Conservation (phyloP, 2,329 filamentous ascomycete species). For the Xylaria sp. region DNA sequence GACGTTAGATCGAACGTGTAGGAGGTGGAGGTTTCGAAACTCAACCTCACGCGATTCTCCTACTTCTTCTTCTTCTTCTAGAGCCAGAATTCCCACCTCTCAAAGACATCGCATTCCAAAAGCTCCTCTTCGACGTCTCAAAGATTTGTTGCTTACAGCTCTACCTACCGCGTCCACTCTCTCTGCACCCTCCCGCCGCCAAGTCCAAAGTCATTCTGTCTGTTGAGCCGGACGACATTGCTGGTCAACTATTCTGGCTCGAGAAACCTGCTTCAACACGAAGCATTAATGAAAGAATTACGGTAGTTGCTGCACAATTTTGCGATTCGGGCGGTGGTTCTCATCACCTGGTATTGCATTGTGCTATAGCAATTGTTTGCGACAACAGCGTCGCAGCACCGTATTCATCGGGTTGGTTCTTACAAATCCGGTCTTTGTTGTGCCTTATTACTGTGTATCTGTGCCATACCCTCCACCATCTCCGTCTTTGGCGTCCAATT, state of each 20-base stretch:
- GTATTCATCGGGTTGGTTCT: neutral
- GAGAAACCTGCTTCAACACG: constrained; percentile 19
- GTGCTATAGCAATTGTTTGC: constrained; percentile 15
- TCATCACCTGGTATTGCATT: constrained; percentile 1
- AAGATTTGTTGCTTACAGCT: neutral
- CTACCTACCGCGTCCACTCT: neutral
- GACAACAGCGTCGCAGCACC: neutral
- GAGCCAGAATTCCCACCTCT: neutral
- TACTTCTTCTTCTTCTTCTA: constrained; percentile 2
- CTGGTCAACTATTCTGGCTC: constrained; percentile 1
- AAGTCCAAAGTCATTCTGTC: neutral
- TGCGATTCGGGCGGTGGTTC: neutral
- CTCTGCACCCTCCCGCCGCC: constrained; percentile 4
- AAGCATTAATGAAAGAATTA: neutral
- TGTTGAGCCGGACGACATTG: constrained; percentile 10
- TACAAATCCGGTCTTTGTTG: constrained; percentile 2
- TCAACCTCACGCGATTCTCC: constrained; percentile 19
- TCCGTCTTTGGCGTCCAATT: neutral
- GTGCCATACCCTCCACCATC: neutral
- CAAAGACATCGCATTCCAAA: neutral
- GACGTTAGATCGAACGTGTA: neutral
- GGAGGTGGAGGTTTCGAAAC: neutral
- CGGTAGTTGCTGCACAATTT: neutral
- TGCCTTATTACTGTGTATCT: neutral
- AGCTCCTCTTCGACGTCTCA: neutral